These are phyloP conservation scores for Fusarium falciforme DNA, from an alignment of 2,329 filamentous ascomycete species.

Conservation along the genomic window DNA sequence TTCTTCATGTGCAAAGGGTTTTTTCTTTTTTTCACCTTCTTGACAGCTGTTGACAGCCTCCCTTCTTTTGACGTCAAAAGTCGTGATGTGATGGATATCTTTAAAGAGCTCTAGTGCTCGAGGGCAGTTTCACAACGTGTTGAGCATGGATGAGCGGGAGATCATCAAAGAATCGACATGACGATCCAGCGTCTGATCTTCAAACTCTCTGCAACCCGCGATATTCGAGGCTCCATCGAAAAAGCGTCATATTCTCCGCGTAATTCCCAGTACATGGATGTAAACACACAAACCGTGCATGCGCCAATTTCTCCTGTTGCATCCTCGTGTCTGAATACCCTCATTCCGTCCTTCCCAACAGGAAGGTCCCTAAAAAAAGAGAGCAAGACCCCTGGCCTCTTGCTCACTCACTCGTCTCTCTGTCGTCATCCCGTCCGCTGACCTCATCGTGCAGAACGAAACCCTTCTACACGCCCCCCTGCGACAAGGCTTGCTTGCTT, in stretches of 20 bases:
- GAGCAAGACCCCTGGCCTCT: neutral
- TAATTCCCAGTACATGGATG: constrained; percentile 11
- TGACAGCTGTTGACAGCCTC: neutral
- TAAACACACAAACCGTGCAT: constrained; percentile 18
- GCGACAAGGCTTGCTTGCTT: neutral
- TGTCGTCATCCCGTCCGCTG: constrained; percentile 45
- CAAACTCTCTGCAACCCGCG: constrained; percentile 3
- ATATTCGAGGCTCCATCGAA: neutral
- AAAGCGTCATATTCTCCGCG: neutral
- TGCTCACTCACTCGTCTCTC: neutral
- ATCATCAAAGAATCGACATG: constrained; percentile 32
- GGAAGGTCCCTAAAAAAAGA: neutral
- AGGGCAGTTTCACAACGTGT: constrained; percentile 19
- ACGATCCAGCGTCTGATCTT: constrained; percentile 24
- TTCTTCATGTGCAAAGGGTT: constrained; percentile 25
- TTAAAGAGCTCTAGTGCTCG: neutral
- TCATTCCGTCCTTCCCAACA: neutral
- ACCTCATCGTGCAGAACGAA: constrained; percentile 45
- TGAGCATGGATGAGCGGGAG: constrained; percentile 34
- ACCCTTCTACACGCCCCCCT: constrained; percentile 2
- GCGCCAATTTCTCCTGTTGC: constrained; percentile 5
- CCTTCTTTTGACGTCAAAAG: neutral
- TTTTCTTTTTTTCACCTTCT: neutral
- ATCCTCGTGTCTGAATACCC: constrained; percentile 10
- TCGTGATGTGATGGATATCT: neutral